These are phyloP conservation scores for Vigna radiata DNA, from an alignment of 306 rosid species.

Conservation along the genomic window DNA sequence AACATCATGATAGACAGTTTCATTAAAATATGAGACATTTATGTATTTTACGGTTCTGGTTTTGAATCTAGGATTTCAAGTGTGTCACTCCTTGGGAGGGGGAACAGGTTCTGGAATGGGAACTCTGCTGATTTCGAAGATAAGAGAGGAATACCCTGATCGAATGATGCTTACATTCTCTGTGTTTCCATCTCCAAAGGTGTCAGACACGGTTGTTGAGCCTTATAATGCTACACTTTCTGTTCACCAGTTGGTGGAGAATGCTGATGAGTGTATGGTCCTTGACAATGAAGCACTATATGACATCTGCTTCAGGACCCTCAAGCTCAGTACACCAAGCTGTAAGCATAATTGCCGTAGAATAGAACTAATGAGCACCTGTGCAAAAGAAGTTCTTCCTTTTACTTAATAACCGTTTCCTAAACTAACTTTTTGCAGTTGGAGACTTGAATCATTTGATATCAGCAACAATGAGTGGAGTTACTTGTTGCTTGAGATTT, in stretches of 20 bases:
- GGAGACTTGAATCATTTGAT: conserved; percentile 85
- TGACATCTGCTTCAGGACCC: conserved; percentile 39
- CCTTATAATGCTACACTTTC: conserved; percentile 85
- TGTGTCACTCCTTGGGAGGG: conserved; percentile 85
- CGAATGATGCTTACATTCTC: conserved; percentile 80
- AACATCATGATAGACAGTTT: neutral
- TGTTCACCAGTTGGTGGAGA: conserved; percentile 81
- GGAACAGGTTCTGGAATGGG: conserved; percentile 97
- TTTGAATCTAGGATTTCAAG: conserved; percentile 67
- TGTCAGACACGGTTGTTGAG: conserved; percentile 83
- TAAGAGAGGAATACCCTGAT: conserved; percentile 78
- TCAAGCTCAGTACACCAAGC: conserved; percentile 67
- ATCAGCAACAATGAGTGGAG: conserved; percentile 90
- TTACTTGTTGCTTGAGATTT: conserved; percentile 80
- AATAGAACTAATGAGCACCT: neutral
- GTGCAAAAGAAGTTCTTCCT: neutral
- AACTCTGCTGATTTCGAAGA: conserved; percentile 81
- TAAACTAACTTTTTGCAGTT: conserved; percentile 51
- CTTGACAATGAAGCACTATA: conserved; percentile 32
- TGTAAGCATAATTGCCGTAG: conserved; percentile 48
- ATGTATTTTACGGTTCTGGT: neutral
- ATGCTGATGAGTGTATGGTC: conserved; percentile 76
- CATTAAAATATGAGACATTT: neutral
- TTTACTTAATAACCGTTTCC: neutral
- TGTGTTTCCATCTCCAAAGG: conserved; percentile 58